These are phyloP conservation scores for Rhizoclosmatium globosum DNA, from an alignment of 192 early-diverging fungal genomes.

Conservation along the genomic window DNA sequence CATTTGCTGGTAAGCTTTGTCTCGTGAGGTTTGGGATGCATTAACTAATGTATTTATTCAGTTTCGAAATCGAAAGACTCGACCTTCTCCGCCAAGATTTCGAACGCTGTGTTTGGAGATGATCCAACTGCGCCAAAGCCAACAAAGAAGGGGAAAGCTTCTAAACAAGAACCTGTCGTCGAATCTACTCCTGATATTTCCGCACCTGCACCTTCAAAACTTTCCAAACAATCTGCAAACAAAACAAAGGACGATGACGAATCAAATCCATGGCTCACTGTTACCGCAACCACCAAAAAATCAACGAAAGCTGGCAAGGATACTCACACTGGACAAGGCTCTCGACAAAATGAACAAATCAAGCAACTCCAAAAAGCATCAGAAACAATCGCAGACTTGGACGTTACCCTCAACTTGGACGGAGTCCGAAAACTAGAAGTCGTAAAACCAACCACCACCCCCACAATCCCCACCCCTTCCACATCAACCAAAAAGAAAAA, in stretches of 20 bases:
- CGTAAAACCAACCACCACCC: constrained; percentile 11
- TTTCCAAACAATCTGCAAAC: background rate
- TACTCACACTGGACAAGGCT: constrained; percentile 63
- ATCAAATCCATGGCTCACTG: constrained; percentile 81
- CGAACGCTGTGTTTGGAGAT: constrained; percentile 9
- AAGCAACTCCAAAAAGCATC: constrained; percentile 64
- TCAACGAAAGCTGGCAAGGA: constrained; percentile 60
- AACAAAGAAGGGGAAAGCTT: constrained; percentile 7
- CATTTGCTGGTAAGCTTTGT: no score
- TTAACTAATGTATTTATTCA: background rate
- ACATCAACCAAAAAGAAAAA: background rate
- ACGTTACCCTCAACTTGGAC: constrained; percentile 75
- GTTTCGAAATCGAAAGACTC: background rate
- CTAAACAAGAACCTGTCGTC: background rate
- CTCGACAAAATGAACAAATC: constrained; percentile 74
- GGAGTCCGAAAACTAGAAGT: constrained; percentile 66
- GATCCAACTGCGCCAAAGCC: background rate
- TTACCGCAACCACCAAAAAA: constrained; percentile 59
- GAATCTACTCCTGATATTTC: background rate
- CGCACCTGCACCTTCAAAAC: background rate
- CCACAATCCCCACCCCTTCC: background rate
- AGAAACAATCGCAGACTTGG: constrained; percentile 54
- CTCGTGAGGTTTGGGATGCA: no score
- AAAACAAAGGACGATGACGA: constrained; percentile 42
- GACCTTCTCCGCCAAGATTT: background rate